Conservation (phyloP, 2,329 filamentous ascomycete genomes). For the Pezicula rhizophila region DNA sequence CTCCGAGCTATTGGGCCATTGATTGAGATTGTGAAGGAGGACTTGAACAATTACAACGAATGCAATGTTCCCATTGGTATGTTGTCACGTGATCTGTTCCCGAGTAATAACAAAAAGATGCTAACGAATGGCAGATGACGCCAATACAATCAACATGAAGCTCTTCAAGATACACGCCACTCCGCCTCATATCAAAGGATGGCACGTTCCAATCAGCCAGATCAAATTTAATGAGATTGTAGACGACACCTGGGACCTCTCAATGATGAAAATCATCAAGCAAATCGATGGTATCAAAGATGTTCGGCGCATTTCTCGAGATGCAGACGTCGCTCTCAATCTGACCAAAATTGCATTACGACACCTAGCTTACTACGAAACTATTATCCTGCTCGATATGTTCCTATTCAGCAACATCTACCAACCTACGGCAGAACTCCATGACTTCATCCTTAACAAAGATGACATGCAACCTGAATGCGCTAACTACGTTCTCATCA, state of each 20-base stretch:
- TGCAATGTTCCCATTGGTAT: slow-evolving; percentile 95
- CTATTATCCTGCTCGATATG: slow-evolving; percentile 82
- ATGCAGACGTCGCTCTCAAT: slow-evolving; percentile 79
- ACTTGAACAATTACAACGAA: slow-evolving; percentile 94
- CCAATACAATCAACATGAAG: slow-evolving; percentile 94
- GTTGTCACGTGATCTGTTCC: slow-evolving; percentile 22
- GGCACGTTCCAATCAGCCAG: slow-evolving; percentile 82
- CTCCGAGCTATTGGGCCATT: slow-evolving; percentile 74
- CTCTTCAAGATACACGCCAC: slow-evolving; percentile 78
- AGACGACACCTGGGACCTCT: slow-evolving; percentile 68
- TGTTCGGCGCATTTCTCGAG: slow-evolving; percentile 76
- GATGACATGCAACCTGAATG: slow-evolving; percentile 80
- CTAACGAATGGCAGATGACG: slow-evolving; percentile 58
- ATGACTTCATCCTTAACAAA: slow-evolving; percentile 70
- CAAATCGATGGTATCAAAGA: slow-evolving; percentile 89
- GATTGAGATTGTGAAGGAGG: slow-evolving; percentile 74
- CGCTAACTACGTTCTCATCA: slow-evolving; percentile 61
- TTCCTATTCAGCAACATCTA: slow-evolving; percentile 95
- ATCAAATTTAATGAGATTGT: slow-evolving; percentile 59
- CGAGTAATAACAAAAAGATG: neutral
- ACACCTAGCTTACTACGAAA: slow-evolving; percentile 90
- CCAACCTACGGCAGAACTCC: slow-evolving; percentile 71
- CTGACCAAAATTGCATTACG: slow-evolving; percentile 81
- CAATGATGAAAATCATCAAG: slow-evolving; percentile 71
- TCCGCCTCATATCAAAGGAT: slow-evolving; percentile 72